These are phyloP conservation scores for Syncephalis plumigaleata DNA, from an alignment of 371 early-diverging fungal genomes.

Conservation along the genomic window DNA sequence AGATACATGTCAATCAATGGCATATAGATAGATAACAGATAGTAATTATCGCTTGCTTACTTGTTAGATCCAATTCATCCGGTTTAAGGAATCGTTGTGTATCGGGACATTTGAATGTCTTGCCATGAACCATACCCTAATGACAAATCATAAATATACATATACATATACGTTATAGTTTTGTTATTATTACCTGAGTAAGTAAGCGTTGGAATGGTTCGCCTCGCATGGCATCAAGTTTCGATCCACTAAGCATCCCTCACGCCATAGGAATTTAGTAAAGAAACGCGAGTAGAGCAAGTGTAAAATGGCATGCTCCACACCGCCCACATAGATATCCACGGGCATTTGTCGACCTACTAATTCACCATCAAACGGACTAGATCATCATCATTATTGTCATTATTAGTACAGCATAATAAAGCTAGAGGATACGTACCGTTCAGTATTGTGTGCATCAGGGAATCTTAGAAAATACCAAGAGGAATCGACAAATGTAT, in stretches of 20 bases:
- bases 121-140: conserved; percentile 87
- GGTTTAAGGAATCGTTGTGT: conserved; percentile 67
- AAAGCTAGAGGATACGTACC: conserved; percentile 13
- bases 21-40: neutral
- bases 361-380: conserved; percentile 35
- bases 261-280: conserved; percentile 53
- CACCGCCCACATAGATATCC: conserved; percentile 85
- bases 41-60: too few relatives aligned
- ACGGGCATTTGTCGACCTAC: conserved; percentile 60
- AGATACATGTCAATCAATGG: neutral
- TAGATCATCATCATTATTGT: conserved; percentile 4
- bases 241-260: conserved; percentile 18
- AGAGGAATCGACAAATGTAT: conserved; percentile 91
- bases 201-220: conserved; percentile 76
- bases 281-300: conserved; percentile 89
- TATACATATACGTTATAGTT: too few relatives aligned
- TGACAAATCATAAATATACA: neutral
- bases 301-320: conserved; percentile 89
- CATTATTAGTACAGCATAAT: neutral
- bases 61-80: conserved; percentile 45
- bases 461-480: conserved; percentile 85
- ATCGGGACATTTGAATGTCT: conserved; percentile 57
- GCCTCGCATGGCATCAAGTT: conserved; percentile 21
- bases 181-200: conserved; percentile 40
- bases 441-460: conserved; percentile 46